Evolutionary conservation across 441 rosid species (phyloP), one percentile per base, ranked within the genome.

Genomic region (Dalechampia spathulata): DNA sequence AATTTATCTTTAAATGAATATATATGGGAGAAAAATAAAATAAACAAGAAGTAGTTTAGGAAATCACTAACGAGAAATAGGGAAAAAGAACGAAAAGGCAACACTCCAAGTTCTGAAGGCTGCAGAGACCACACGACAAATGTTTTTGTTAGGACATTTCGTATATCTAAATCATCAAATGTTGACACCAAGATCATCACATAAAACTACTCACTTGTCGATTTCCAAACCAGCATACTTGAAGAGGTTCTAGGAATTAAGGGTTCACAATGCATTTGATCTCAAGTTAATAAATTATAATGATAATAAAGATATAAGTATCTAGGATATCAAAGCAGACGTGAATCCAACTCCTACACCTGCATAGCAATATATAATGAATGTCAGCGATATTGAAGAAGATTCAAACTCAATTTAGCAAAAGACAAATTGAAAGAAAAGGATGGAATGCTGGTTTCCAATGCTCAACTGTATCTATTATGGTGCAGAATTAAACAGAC

Each of bases 21-120:
- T 30, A 46, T 16, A 40, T 7, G 11, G 7, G 23, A 52, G 48
- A 62, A 21, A 48, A 59, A 16, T 41, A 49, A 53, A 52, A 61
- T 5, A 65, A 25, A 52, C 37, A 25, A 43, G 27, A 52, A 54
- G 39, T 21, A 25, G 61, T 26, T 14, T 19, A 23, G 27, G 58
- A 58, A 54, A 55, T 58, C 67, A 62, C 95, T 83, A 80, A 93
- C 99, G 95, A 93, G 78, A 93, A 93, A 79, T 93, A 93, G 47
- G 99, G 99, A 60, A 93, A 93, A 60, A 93, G 93, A 53, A 93
- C 99, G 39, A 93, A 79, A 63, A 93, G 99, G 75, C 99, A 93
- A 85, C 96, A 83, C 76, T 93, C 99, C 79, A 93, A 66, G 75
- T 93, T 93, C 73, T 93, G 99, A 74, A 90, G 94, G 68, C 99